phyloP scores from a whole-genome alignment of 2,329 filamentous ascomycete genomes.

The Diaporthe humulicola region DNA sequence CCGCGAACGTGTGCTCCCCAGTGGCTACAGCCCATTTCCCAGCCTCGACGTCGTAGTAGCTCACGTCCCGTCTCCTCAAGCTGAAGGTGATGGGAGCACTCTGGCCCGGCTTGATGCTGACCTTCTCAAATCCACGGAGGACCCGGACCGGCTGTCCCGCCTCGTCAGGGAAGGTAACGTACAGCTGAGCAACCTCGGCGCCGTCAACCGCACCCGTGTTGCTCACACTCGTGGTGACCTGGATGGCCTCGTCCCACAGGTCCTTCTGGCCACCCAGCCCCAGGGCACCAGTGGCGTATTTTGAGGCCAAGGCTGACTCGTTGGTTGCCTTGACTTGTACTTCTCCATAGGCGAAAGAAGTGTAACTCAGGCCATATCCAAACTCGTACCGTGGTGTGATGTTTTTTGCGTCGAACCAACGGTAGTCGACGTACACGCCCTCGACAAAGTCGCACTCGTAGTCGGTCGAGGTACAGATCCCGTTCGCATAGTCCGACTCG shows the following conservation, averaged over 20 bases:
- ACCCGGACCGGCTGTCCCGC: constrained; percentile 63
- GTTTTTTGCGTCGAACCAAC: constrained; percentile 64
- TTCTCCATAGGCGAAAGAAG: constrained; percentile 33
- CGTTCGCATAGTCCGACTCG: constrained; percentile 63
- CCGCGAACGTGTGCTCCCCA: constrained; percentile 58
- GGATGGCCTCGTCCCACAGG: constrained; percentile 59
- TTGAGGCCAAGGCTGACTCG: neutral
- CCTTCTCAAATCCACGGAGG: constrained; percentile 75
- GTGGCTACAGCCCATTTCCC: constrained; percentile 71
- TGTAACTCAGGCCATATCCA: constrained; percentile 57
- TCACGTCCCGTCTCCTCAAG: constrained; percentile 73
- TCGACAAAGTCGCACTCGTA: constrained; percentile 33
- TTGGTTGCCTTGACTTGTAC: neutral
- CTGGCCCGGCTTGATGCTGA: constrained; percentile 59
- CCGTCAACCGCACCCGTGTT: constrained; percentile 54
- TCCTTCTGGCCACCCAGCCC: constrained; percentile 41
- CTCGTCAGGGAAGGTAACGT: constrained; percentile 47
- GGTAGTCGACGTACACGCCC: constrained; percentile 64
- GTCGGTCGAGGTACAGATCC: constrained; percentile 45
- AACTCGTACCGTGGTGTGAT: constrained; percentile 68
- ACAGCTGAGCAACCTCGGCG: constrained; percentile 45
- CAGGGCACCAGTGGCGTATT: neutral
- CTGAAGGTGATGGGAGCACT: constrained; percentile 61
- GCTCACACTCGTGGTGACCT: constrained; percentile 51
- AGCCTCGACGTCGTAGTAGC: constrained; percentile 71